A percentile compares a stretch with the other conserved stretches of the same genome.
These are phyloP conservation scores for Crithidia bombi DNA, from an alignment of 208 protist species.

Conservation along the genomic window DNA sequence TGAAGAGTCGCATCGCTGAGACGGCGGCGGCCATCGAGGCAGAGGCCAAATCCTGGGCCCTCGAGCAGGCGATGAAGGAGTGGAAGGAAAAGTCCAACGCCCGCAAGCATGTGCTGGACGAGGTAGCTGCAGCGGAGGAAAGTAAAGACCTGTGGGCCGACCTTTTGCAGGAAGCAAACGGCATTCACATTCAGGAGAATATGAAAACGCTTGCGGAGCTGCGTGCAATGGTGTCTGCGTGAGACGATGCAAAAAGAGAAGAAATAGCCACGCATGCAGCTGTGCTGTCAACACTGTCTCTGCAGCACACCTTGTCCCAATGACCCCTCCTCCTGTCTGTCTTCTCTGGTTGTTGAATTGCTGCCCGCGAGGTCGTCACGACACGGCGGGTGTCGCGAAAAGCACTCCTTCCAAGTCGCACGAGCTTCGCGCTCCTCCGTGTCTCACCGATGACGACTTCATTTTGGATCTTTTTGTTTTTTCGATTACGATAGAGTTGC, in stretches of 20 bases:
- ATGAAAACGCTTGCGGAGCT: slow-evolving; percentile 51
- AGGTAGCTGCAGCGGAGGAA: slow-evolving; percentile 56
- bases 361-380: no score
- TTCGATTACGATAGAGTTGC: no score
- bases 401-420: no score
- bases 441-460: no score
- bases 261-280: no score
- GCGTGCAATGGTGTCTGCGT: slow-evolving; percentile 43
- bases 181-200: slow-evolving; percentile 49
- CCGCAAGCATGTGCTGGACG: slow-evolving; percentile 60
- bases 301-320: no score
- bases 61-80: slow-evolving; percentile 70
- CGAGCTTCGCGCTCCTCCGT: no score
- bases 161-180: slow-evolving; percentile 66
- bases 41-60: slow-evolving; percentile 80
- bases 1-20: slow-evolving; percentile 57
- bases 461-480: no score
- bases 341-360: no score
- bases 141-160: slow-evolving; percentile 76
- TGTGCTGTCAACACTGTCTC: no score
- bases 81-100: slow-evolving; percentile 71
- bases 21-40: slow-evolving; percentile 50
- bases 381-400: no score
- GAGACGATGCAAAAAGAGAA: background rate
- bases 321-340: no score